A percentile compares a stretch with the other conserved stretches of the same genome.
phyloP scores from a whole-genome alignment of 2,329 filamentous ascomycete genomes.

The Ilyonectria destructans region DNA sequence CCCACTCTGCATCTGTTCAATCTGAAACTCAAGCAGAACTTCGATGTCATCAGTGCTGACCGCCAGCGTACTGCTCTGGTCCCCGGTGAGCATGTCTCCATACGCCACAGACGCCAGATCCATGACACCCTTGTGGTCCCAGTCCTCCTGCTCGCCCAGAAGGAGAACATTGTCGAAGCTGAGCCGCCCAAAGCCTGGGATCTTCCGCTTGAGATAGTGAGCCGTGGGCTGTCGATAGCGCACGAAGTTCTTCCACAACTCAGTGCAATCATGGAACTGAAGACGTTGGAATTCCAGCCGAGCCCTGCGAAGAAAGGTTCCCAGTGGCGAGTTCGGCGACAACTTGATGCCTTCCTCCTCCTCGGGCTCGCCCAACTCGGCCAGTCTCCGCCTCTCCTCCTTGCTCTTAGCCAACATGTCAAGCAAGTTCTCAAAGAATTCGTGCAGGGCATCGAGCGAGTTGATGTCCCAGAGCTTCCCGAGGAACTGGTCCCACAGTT shows the following conservation, averaged over 20 bases:
- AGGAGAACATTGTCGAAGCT: constrained; percentile 73
- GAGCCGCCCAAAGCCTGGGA: constrained; percentile 71
- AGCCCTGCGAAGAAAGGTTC: constrained; percentile 83
- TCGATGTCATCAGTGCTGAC: constrained; percentile 87
- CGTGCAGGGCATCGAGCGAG: constrained; percentile 85
- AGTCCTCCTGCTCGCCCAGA: constrained; percentile 66
- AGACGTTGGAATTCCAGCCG: constrained; percentile 86
- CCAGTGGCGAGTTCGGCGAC: constrained; percentile 83
- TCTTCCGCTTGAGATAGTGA: constrained; percentile 74
- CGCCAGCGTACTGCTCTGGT: constrained; percentile 58
- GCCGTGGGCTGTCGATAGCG: constrained; percentile 85
- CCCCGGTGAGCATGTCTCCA: constrained; percentile 67
- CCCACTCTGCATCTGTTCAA: constrained; percentile 87
- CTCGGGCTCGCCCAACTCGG: constrained; percentile 61
- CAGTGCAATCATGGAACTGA: constrained; percentile 83
- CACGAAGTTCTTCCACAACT: constrained; percentile 88
- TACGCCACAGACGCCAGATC: constrained; percentile 66
- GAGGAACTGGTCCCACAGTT: constrained; percentile 91
- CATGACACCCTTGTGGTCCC: constrained; percentile 61
- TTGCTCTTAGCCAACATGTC: constrained; percentile 74
- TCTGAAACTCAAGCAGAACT: constrained; percentile 87
- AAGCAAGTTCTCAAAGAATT: constrained; percentile 78
- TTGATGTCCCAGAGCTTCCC: constrained; percentile 87
- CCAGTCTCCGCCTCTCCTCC: constrained; percentile 72
- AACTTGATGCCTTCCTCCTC: constrained; percentile 72